Evolutionary conservation across 306 rosid species (phyloP), one percentile per base, ranked within the genome.

Genomic region (Dryas alaskensis): DNA sequence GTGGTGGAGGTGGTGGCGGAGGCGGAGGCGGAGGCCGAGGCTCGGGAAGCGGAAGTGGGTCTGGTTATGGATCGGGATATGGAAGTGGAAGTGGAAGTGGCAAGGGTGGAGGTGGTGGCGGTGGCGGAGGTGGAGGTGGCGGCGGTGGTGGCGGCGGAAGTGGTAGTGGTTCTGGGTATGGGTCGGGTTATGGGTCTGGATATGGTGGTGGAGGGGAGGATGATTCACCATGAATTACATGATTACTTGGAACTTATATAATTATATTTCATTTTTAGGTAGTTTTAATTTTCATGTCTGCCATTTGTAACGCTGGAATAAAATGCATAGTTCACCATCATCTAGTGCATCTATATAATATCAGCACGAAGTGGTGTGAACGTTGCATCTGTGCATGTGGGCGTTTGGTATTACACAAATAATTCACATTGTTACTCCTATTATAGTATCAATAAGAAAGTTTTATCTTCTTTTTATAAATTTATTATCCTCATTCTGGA

Each of bases 141-240:
- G 82, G 87, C 0, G 79, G 85, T 0, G 81, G 83, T 0, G 75
- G 60, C 5, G 86, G 62, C 7, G 93, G 90, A 16, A 59, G 37
- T 11, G 89, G 88, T 3, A 65, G 82, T 11, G 90, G 93, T 6
- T 86, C 79, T 3, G 88, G 91, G 0, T 64, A 69, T 72, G 96
- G 96, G 16, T 73, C 70, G 4, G 89, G 92, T 6, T 86, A 63
- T 39, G 92, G 91, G 0, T 82, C 83, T 2, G 85, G 85, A 17
- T 55, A 67, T 1, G 95, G 92, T 25, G 74, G 76, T 7, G 80
- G 82, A 65, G 74, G 61, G 4, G 67, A 67, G 8, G 65, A 10
- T 16, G 72, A 76, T 19, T 84, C 43, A 64, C 95, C 89, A 47
- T 86, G 75, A 88, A 13, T 31, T 31, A 31, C 52, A 5, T 67